Base-by-base conservation (phyloP, 441 rosid species). In the Populus hybrid region DNA sequence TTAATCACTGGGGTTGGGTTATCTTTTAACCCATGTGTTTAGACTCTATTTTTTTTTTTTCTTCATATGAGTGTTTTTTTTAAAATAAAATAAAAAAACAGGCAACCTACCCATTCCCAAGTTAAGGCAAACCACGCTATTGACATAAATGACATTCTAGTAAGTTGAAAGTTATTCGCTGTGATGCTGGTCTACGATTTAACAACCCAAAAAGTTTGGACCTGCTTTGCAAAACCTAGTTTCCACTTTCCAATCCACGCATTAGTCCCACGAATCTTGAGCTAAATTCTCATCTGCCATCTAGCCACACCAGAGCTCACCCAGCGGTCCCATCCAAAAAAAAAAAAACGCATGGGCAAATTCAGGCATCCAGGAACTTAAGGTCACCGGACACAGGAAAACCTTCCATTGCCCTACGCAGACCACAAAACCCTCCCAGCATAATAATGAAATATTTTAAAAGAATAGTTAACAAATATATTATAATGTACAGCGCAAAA, bases 401-500 rank as follows among this genome's bases (percentile, higher is more conserved):
- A 50, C 57, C 57, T 50, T 5, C 19, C 57, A 14, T 50, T 50
- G 57, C 57, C 7, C 57, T 50, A 14, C 57, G 57, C 57, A 5
- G 19, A 5, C 57, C 57, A 50, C 57, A 50, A 50, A 50, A 50
- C 19, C 57, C 57, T 50, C 57, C 57, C 57, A 1, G 0, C 19
- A 50, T 50, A 50, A 50, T 50, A 50, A 50, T 50, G 57, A 50
- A 50, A 50, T 50, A 50, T 30, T 30, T 30, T 16, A 67, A 34
- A 64, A 73, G 69, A 69, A 35, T 63, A 61, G 18, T 21, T 5
- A n/a, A 30, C 9, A 3, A 46, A 30, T 30, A 30, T 30, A 32
- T 18, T 63, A 61, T 76, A 88, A 83, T 86, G 83, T 81, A 86
- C 83, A 85, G 42, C 34, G 82, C 75, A 85, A 85, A 82, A 78